A percentile compares a stretch with the other conserved stretches of the same genome.
Evolutionary conservation across 352 stramenopile species (phyloP).

Genomic region (Phytophthora megakarya): DNA sequence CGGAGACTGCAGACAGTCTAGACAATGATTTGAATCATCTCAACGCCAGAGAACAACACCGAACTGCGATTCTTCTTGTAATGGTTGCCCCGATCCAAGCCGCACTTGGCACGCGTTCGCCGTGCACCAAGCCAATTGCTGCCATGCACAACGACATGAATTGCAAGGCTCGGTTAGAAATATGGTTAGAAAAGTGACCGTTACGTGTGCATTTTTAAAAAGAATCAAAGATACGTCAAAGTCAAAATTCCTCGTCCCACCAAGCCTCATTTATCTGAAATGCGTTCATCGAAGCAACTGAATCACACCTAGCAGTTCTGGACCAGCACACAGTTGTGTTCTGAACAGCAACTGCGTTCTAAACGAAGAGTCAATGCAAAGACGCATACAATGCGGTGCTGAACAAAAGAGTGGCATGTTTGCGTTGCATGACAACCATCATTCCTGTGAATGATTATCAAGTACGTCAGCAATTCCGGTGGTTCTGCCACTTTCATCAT

Average conservation of each 20-base stretch:
- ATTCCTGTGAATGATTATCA: conserved; percentile 21
- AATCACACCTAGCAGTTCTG: too few relatives aligned
- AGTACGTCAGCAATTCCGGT: conserved; percentile 22
- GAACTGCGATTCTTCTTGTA: conserved; percentile 6
- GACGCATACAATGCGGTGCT: too few relatives aligned
- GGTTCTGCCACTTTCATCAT: conserved; percentile 14
- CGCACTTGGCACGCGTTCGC: conserved; percentile 18
- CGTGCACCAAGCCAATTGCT: conserved; percentile 20
- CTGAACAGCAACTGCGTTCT: too few relatives aligned
- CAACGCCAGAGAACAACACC: conserved; percentile 9
- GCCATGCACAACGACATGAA: not conserved
- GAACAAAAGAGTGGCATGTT: conserved; percentile 15
- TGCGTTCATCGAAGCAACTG: not conserved
- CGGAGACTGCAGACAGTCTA: conserved; percentile 18
- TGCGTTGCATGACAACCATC: conserved; percentile 8
- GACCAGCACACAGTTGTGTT: too few relatives aligned
- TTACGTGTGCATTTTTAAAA: not conserved
- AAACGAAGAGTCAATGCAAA: too few relatives aligned
- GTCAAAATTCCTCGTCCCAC: not conserved
- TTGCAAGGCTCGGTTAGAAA: not conserved
- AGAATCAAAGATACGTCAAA: not conserved
- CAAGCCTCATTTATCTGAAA: not conserved
- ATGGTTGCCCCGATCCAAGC: conserved; percentile 10
- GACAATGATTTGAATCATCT: conserved; percentile 28
- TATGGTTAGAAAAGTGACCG: conserved; percentile 18